Percentiles rank a stretch among this genome's conserved stretches.
Conservation (phyloP, 768 basidiomycete species). For the Hypholoma sublateritium region DNA sequence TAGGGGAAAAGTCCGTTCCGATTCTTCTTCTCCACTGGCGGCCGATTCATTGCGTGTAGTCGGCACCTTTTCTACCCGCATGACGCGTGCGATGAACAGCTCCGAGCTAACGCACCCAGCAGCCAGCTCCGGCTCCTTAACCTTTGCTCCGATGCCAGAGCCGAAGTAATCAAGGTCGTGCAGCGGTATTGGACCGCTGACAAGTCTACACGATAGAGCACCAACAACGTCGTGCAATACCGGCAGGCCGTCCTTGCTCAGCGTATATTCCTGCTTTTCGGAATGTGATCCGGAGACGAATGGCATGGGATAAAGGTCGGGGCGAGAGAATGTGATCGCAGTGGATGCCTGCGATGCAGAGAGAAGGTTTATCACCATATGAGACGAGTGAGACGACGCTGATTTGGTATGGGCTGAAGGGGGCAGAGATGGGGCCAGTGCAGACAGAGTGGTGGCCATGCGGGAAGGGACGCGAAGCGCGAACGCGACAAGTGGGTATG, state of each 20-base stretch:
- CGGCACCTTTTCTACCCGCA: conserved; percentile 47
- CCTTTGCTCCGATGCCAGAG: conserved; percentile 12
- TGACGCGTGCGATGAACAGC: conserved; percentile 81
- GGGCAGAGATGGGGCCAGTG: conserved; percentile 14
- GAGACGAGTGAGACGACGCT: conserved; percentile 28
- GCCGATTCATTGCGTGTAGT: neutral
- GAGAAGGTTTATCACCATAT: conserved; percentile 82
- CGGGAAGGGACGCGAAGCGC: conserved; percentile 88
- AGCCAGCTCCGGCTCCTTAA: conserved; percentile 9
- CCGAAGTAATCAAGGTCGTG: conserved; percentile 47
- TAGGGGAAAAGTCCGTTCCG: conserved; percentile 46
- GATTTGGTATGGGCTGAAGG: conserved; percentile 2
- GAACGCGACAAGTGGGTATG: conserved; percentile 85
- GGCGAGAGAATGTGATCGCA: conserved; percentile 72
- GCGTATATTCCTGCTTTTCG: conserved; percentile 33
- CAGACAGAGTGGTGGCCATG: conserved; percentile 66
- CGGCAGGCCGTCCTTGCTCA: conserved; percentile 56
- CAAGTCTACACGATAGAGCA: conserved; percentile 69
- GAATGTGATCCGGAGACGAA: conserved; percentile 32
- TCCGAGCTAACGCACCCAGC: conserved; percentile 49
- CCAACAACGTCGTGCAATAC: conserved; percentile 63
- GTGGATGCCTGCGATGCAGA: conserved; percentile 61
- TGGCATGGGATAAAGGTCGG: conserved; percentile 65
- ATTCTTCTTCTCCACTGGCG: conserved; percentile 16
- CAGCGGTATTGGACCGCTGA: conserved; percentile 60